Evolutionary conservation across 163 green algal species (phyloP), one percentile per base, ranked within the genome.

Genomic region (Scenedesmus sp.): DNA sequence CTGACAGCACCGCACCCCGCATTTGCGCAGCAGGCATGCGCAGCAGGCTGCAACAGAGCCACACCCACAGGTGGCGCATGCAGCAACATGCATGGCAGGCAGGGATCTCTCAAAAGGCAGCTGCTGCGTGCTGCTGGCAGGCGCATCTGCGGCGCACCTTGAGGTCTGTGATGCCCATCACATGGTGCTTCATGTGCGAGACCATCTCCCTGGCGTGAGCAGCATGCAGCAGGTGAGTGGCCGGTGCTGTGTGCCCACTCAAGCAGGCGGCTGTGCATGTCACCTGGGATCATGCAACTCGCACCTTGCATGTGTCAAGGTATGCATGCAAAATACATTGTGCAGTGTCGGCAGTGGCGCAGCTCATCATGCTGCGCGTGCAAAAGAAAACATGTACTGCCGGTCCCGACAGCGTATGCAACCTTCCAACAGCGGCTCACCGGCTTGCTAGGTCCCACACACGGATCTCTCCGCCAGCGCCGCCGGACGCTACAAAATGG

Each of bases 391-490:
- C n/a, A n/a, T n/a, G n/a, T n/a, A n/a, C 49, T 56, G 49, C 49
- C 12, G 53, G 22, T 22, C 7, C 5, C 37, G 46, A 33, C 59
- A 72, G 20, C 20, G 22, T 22, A 35, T 72, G 59, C 59, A 72
- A 33, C 59, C 35, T 81, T 33, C 16, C 12, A 49, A 33, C n/a
- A 22, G n/a, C n/a, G 18, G 40, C 79, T 44, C 61, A 65, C 59
- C 59, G 82, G 88, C 88, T 92, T 13, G 81, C 61, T 18, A 88
- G 79, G 46, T 93, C 85, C 90, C 94, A 96, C 26, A 92, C 85
- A 6, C 94, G 91, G 40, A 95, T 46, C 91, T 95, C 93, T 49
- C 93, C 94, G 40, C 92, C 93, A 26, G 85, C 70, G 59, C 93
- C 93, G 43, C 94, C 93, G 26, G 82, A 93, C 13, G 93, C 59